Evolutionary conservation across 768 basidiomycete genomes (phyloP).

Genomic region (Hydnum rufescens): DNA sequence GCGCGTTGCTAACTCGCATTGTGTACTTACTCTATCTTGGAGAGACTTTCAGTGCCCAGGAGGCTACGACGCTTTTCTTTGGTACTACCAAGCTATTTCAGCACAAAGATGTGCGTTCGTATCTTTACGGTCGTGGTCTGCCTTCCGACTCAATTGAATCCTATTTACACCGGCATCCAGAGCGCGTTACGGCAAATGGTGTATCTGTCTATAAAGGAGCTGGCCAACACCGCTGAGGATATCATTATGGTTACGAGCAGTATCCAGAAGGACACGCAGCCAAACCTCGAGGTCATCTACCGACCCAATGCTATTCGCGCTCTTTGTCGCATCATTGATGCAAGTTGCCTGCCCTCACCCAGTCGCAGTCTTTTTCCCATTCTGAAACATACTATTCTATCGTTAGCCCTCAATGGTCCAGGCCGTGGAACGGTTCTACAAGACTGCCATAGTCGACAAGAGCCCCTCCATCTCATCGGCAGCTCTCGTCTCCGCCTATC

Average conservation of each 20-base stretch:
- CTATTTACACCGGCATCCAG: slow-evolving; percentile 23
- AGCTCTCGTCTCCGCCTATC: slow-evolving; percentile 91
- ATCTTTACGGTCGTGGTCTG: background rate
- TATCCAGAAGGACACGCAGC: slow-evolving; percentile 99
- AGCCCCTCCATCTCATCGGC: slow-evolving; percentile 92
- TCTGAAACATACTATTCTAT: slow-evolving; percentile 1
- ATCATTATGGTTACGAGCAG: slow-evolving; percentile 99
- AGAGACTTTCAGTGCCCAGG: slow-evolving; percentile 84
- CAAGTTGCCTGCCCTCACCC: slow-evolving; percentile 37
- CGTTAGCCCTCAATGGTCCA: slow-evolving; percentile 96
- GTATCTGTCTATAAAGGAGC: slow-evolving; percentile 95
- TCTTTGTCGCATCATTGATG: slow-evolving; percentile 90
- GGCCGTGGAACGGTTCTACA: slow-evolving; percentile 97
- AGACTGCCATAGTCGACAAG: slow-evolving; percentile 94
- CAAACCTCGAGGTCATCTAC: slow-evolving; percentile 96
- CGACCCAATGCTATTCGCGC: slow-evolving; percentile 95
- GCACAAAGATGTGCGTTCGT: slow-evolving; percentile 79
- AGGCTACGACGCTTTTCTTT: slow-evolving; percentile 95
- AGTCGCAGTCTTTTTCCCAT: background rate
- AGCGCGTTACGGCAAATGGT: slow-evolving; percentile 93
- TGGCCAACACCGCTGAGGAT: slow-evolving; percentile 89
- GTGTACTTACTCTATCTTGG: slow-evolving; percentile 93
- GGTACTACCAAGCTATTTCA: slow-evolving; percentile 98
- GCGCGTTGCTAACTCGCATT: slow-evolving; percentile 87
- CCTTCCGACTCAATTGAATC: background rate